These are phyloP conservation scores for Chaetoceros tenuissimus DNA, from an alignment of 108 stramenopile species.

Conservation along the genomic window DNA sequence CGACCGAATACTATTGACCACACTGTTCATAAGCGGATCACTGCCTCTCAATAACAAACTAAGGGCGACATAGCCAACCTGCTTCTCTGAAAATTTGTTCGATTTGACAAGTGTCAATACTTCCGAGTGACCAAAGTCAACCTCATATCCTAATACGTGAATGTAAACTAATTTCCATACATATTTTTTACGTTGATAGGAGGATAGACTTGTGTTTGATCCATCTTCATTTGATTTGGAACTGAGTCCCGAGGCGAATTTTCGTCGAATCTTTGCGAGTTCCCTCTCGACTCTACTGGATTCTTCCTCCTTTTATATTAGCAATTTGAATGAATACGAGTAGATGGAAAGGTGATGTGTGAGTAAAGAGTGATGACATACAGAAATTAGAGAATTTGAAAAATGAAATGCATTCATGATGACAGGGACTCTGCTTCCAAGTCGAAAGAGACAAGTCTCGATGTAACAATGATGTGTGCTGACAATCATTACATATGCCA, in stretches of 20 bases:
- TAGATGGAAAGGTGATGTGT: too few species aligned
- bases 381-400: too few species aligned
- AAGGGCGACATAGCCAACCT: slow-evolving; percentile 93
- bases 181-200: slow-evolving; percentile 96
- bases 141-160: slow-evolving; percentile 97
- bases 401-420: too few species aligned
- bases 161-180: slow-evolving; percentile 99
- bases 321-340: too few species aligned
- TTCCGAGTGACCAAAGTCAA: slow-evolving; percentile 97
- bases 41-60: slow-evolving; percentile 81
- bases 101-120: slow-evolving; percentile 83
- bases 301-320: slow-evolving; percentile 94
- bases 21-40: slow-evolving; percentile 81
- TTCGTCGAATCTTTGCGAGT: slow-evolving; percentile 96
- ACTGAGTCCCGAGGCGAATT: slow-evolving; percentile 81
- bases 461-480: too few species aligned
- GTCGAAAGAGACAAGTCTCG: too few species aligned
- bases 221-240: slow-evolving; percentile 61
- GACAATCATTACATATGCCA: too few species aligned
- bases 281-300: slow-evolving; percentile 90
- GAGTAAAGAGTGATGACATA: too few species aligned
- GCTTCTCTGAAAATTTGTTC: slow-evolving; percentile 88
- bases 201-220: slow-evolving; percentile 59
- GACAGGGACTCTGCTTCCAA: too few species aligned
- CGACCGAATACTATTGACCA: slow-evolving; percentile 82